Percentiles rank a stretch among this genome's conserved stretches.
Conservation (phyloP, 129 eudicot species). For the Flaveria sonorensis region DNA sequence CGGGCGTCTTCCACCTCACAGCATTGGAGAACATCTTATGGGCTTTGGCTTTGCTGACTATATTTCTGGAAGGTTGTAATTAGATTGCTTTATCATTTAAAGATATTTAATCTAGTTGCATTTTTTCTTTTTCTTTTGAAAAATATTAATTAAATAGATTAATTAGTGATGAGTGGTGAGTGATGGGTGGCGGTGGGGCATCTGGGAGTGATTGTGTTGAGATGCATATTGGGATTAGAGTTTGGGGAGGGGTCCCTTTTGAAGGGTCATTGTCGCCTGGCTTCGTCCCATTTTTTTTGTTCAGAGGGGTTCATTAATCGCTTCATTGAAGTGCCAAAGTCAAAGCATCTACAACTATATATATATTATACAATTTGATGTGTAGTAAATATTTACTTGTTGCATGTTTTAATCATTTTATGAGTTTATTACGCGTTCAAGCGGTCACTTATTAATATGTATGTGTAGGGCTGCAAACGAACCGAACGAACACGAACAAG, state of each 20-base stretch:
- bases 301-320: conserved; percentile 10
- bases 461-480: too few relatives aligned
- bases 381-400: neutral
- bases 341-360: conserved; percentile 13
- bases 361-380: neutral
- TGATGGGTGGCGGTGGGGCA: conserved; percentile 12
- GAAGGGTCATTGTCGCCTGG: conserved; percentile 52
- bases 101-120: neutral
- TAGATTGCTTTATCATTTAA: neutral
- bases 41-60: neutral
- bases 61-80: neutral
- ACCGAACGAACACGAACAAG: too few relatives aligned
- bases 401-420: neutral
- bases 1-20: too few relatives aligned
- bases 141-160: neutral
- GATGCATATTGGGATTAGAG: conserved; percentile 35
- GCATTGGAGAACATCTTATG: neutral
- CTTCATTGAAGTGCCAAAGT: conserved; percentile 14
- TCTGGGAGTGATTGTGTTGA: conserved; percentile 37
- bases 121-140: too few relatives aligned
- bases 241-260: conserved; percentile 33
- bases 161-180: conserved; percentile 8
- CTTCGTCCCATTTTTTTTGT: conserved; percentile 13
- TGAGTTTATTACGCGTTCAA: neutral
- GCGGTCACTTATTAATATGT: too few relatives aligned